Evolutionary conservation across 345 rosid genomes (phyloP).

Genomic region (Eucalyptus camaldulensis): DNA sequence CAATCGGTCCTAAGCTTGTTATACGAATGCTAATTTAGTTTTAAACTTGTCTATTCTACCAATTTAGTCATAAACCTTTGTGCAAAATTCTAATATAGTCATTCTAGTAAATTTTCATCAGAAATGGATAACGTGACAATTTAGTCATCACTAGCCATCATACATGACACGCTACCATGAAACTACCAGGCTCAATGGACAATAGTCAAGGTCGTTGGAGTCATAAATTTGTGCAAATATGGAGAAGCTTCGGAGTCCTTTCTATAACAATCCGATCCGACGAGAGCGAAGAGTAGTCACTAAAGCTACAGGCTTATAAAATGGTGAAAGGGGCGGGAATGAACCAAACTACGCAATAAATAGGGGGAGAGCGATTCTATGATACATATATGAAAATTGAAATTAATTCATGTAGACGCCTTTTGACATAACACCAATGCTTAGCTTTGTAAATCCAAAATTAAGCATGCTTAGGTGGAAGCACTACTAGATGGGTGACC

Average conservation of each 20-base stretch:
- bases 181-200: not conserved
- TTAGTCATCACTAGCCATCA: accelerated
- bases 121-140: not conserved
- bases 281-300: not conserved
- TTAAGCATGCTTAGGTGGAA: no score
- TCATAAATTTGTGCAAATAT: not conserved
- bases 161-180: not conserved
- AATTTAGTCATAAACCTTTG: not conserved
- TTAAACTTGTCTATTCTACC: not conserved
- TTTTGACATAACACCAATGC: no score
- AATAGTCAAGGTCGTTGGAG: not conserved
- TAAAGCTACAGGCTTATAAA: no score
- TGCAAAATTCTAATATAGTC: no score
- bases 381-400: no score
- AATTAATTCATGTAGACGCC: not conserved
- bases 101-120: no score
- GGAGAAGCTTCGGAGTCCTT: not conserved
- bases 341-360: not conserved
- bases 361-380: not conserved
- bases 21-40: not conserved
- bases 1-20: not conserved
- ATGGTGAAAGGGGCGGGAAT: no score
- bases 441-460: not conserved
- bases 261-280: no score
- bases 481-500: not conserved